A percentile compares a stretch with the other conserved stretches of the same genome.
Evolutionary conservation across 495 filamentous ascomycete genomes (phyloP).

Genomic region (Cercophora sp.): DNA sequence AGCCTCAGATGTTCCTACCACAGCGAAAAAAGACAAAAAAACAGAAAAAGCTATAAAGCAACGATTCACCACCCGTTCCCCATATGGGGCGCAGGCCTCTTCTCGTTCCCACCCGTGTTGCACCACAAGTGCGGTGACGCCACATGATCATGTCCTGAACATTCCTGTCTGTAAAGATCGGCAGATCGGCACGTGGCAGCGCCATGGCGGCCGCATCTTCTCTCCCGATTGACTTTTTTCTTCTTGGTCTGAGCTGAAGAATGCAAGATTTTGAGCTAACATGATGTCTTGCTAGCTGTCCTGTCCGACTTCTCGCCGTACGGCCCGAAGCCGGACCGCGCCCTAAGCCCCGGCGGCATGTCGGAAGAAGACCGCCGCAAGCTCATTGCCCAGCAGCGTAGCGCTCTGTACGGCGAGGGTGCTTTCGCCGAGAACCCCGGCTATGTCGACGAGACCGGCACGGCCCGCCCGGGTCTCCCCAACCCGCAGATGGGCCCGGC

Average conservation of each 20-base stretch:
- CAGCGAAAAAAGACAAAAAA: slow-evolving; percentile 40
- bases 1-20: slow-evolving; percentile 49
- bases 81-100: too few relatives aligned
- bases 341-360: slow-evolving; percentile 82
- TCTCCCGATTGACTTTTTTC: neutral
- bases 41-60: too few relatives aligned
- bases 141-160: slow-evolving; percentile 34
- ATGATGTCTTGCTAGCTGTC: slow-evolving; percentile 57
- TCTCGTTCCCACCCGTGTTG: slow-evolving; percentile 28
- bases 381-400: slow-evolving; percentile 90
- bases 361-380: slow-evolving; percentile 95
- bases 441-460: slow-evolving; percentile 60
- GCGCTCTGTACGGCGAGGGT: slow-evolving; percentile 81
- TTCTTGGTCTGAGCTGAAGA: slow-evolving; percentile 1
- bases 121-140: slow-evolving; percentile 41
- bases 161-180: slow-evolving; percentile 26
- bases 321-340: slow-evolving; percentile 77
- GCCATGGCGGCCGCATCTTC: neutral
- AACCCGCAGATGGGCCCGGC: slow-evolving; percentile 46
- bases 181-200: slow-evolving; percentile 11
- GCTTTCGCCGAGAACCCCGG: slow-evolving; percentile 55
- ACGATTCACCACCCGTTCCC: too few relatives aligned
- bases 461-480: slow-evolving; percentile 46
- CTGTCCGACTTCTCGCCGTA: slow-evolving; percentile 66
- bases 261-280: slow-evolving; percentile 33